Evolutionary conservation across 768 basidiomycete genomes (phyloP), one percentile per base, ranked within the genome.

Genomic region (Pulveroboletus ravenelii): DNA sequence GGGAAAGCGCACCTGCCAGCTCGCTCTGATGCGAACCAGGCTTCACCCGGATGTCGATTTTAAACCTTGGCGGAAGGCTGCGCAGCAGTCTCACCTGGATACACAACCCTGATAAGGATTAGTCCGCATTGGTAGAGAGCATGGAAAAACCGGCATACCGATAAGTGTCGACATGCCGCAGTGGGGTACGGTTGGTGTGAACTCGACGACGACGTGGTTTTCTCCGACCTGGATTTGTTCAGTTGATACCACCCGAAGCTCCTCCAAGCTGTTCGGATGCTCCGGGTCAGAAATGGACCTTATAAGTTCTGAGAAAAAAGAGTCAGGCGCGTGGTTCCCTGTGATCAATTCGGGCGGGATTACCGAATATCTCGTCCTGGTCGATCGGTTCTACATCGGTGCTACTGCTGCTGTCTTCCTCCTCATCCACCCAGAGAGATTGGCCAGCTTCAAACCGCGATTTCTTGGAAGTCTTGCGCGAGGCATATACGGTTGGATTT

Each of bases 141-240:
- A 44, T 41, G 31, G 46, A 42, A 45, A 20, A 17, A 10, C n/a
- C 0, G 35, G 18, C 6, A 32, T 57, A 89, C 94, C 95, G 50
- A 99, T 98, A 45, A 97, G 73, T 3, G 94, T 97, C 10, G 93
- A 94, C 91, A 93, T 93, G 43, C 93, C 93, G 56, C 95, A 98
- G 62, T 97, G 94, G 10, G 96, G 95, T 14, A 96, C 91, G 0
- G 96, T 98, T 4, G 96, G 95, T 6, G 96, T 98, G 63, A 98
- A 94, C 63, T 95, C 93, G 55, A 99, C 85, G 32, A 79, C 74
- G 45, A 99, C 75, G 46, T 78, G 77, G 55, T 93, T 87, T n/a
- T 70, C 62, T 31, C 61, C 69, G 35, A 87, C 70, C 12, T 72
- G 70, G 51, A 97, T 85, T 62, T 98, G 94, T 10, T 90, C 84